Percentiles rank a stretch among this genome's conserved stretches.
Evolutionary conservation across 2,329 filamentous ascomycete species (phyloP).

Genomic region (Hymenoscyphus albidus): DNA sequence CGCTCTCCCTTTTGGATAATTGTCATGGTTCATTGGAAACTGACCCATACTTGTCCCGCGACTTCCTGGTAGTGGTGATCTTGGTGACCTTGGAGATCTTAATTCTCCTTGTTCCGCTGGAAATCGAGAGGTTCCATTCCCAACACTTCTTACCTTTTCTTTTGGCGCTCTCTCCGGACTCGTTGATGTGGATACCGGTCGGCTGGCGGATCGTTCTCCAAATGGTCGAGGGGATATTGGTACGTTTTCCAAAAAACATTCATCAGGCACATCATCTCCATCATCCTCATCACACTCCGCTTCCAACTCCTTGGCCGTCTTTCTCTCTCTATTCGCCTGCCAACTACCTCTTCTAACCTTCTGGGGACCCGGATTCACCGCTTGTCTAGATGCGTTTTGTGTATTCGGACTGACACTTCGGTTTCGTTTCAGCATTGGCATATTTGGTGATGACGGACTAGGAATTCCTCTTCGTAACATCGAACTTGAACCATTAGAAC

Average conservation of each 20-base stretch:
- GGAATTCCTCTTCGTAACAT: conserved; percentile 23
- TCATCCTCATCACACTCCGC: conserved; percentile 74
- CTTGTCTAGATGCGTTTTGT: conserved; percentile 19
- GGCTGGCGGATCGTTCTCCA: conserved; percentile 52
- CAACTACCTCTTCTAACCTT: conserved; percentile 49
- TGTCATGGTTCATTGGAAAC: conserved; percentile 51
- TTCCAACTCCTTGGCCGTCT: conserved; percentile 67
- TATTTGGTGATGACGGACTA: conserved; percentile 25
- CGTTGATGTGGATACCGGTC: conserved; percentile 45
- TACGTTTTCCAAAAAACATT: conserved; percentile 75
- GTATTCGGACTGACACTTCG: conserved; percentile 32
- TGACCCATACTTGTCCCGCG: conserved; percentile 44
- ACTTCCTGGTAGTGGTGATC: conserved; percentile 39
- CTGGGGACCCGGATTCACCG: conserved; percentile 23
- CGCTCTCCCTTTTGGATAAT: conserved; percentile 51
- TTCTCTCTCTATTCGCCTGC: conserved; percentile 63
- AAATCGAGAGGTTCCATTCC: conserved; percentile 61
- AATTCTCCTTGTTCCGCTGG: conserved; percentile 58
- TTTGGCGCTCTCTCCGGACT: conserved; percentile 32
- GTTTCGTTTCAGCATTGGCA: conserved; percentile 28
- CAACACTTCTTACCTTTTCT: conserved; percentile 35
- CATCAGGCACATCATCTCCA: conserved; percentile 73
- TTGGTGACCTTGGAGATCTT: conserved; percentile 24
- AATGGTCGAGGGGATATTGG: conserved; percentile 71
- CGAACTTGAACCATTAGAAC: conserved; percentile 17